Percentiles rank a stretch among this genome's conserved stretches.
phyloP scores from a whole-genome alignment of 2,329 filamentous ascomycete genomes.

The Achaetomium macrosporum region DNA sequence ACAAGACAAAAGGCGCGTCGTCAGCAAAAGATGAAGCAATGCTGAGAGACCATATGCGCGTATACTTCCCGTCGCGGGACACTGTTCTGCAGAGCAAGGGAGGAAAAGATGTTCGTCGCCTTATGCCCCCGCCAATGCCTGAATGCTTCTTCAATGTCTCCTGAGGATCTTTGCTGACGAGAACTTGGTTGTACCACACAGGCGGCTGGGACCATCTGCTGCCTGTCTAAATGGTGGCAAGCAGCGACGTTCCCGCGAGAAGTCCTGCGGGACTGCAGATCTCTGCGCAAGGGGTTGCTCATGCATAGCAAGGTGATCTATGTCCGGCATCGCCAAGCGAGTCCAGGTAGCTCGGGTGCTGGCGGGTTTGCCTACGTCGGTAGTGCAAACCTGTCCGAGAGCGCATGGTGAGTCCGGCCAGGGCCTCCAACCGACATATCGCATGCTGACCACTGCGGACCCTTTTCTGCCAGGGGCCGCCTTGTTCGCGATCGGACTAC shows the following conservation, averaged over 20 bases:
- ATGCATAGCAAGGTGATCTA: slow-evolving; percentile 81
- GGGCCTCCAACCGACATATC: too few species aligned
- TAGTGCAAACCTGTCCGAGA: slow-evolving; percentile 87
- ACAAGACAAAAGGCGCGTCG: slow-evolving; percentile 25
- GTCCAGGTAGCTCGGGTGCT: slow-evolving; percentile 24
- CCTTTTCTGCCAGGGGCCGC: slow-evolving; percentile 56
- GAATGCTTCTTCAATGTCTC: too few species aligned
- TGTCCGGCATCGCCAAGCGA: slow-evolving; percentile 32
- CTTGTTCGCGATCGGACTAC: slow-evolving; percentile 63
- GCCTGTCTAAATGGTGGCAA: slow-evolving; percentile 68
- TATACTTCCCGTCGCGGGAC: slow-evolving; percentile 74
- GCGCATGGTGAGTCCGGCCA: slow-evolving; percentile 65
- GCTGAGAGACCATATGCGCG: slow-evolving; percentile 51
- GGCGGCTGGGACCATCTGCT: slow-evolving; percentile 77
- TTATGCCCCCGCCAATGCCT: not conserved
- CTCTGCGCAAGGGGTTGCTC: slow-evolving; percentile 62
- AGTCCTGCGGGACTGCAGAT: slow-evolving; percentile 70
- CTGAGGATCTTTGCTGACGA: not conserved
- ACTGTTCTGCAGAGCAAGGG: slow-evolving; percentile 63
- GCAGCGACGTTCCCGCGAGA: slow-evolving; percentile 62
- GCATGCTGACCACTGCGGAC: too few species aligned
- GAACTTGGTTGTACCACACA: slow-evolving; percentile 30
- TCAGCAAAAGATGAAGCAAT: slow-evolving; percentile 21
- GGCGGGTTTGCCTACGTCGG: slow-evolving; percentile 75
- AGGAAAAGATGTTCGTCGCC: slow-evolving; percentile 47